These are phyloP conservation scores for Salix dunnii DNA, from an alignment of 345 rosid species.

Conservation along the genomic window DNA sequence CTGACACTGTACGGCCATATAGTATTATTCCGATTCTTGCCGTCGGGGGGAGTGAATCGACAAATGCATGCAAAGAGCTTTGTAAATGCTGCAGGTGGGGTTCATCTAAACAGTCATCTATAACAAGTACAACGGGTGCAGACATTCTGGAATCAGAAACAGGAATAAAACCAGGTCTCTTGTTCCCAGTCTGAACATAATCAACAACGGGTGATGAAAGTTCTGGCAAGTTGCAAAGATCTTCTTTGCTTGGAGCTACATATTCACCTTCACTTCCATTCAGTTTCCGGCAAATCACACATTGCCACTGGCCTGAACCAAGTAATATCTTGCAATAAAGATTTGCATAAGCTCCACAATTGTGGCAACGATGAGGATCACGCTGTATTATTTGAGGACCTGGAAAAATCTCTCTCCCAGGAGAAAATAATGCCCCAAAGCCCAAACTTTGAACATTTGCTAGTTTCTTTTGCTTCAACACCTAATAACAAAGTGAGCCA, in stretches of 20 bases:
- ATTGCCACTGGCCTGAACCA: conserved; percentile 98
- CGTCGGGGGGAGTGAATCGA: conserved; percentile 71
- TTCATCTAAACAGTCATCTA: conserved; percentile 97
- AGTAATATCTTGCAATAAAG: conserved; percentile 68
- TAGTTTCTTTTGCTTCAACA: conserved; percentile 81
- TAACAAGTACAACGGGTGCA: conserved; percentile 84
- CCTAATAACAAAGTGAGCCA: conserved; percentile 35
- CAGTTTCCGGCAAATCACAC: conserved; percentile 66
- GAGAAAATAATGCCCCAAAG: conserved; percentile 89
- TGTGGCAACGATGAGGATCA: conserved; percentile 79
- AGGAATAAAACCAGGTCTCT: conserved; percentile 77
- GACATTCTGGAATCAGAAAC: conserved; percentile 82
- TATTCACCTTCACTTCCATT: conserved; percentile 91
- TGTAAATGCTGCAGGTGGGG: conserved; percentile 91
- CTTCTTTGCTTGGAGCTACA: conserved; percentile 66
- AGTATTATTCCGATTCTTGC: conserved; percentile 81
- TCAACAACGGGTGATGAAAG: conserved; percentile 75
- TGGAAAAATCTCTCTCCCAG: conserved; percentile 71
- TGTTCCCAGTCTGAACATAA: conserved; percentile 83
- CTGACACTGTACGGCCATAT: conserved; percentile 81
- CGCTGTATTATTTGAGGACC: conserved; percentile 83
- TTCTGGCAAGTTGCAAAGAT: conserved; percentile 68
- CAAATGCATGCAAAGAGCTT: conserved; percentile 95
- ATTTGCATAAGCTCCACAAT: conserved; percentile 95
- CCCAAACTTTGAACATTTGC: conserved; percentile 87